Base-by-base conservation (phyloP, 2,329 filamentous ascomycete species). In the Trichoderma atrobrunneum region DNA sequence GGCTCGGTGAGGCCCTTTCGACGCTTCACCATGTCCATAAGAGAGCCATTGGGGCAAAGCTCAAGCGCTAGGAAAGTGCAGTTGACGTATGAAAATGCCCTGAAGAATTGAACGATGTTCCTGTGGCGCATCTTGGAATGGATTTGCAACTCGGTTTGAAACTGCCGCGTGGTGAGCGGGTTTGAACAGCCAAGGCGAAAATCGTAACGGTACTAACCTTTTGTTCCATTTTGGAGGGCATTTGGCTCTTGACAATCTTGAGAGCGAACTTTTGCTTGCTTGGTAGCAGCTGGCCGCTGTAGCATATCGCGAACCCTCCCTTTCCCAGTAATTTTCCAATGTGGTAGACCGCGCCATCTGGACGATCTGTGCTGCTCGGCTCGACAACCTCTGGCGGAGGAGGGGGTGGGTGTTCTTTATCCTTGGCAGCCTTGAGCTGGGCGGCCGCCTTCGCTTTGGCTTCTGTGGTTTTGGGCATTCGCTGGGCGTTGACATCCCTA, bases 11-110 rank as follows among this genome's bases (percentile, higher is more conserved):
- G 86, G 70, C 92, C 94, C 80, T 93, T 96, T 77, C 96, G 89
- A 78, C 93, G 93, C 84, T 97, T 97, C 74, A 98, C 93, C 91
- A 98, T 97, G 80, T 98, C 96, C 90, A 97, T 97, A 21, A 99
- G 88, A 24, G 95, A 98, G 60, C 96, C 96, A 79, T 98, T 98
- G 68, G 94, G 92, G 81, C 96, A 99, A 59, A 99, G 85, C 80
- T 99, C 95, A 32, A 99, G 87, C 61, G 98, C 93, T 63, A 99
- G 92, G 78, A 97, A 99, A 72, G 96, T 98, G 80, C 91, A 95
- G 75, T 89, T 91, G 75, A 94, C 88, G 81, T 95, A 97, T 14
- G 95, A 92, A 80, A 99, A 99, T 39, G 96, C 96, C 76, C 95
- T 91, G 78, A 97, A 90, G 81, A 99, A 99, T 77, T 95, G 92